Base-by-base conservation (phyloP, 306 rosid species). In the Dalbergia oliveri region DNA sequence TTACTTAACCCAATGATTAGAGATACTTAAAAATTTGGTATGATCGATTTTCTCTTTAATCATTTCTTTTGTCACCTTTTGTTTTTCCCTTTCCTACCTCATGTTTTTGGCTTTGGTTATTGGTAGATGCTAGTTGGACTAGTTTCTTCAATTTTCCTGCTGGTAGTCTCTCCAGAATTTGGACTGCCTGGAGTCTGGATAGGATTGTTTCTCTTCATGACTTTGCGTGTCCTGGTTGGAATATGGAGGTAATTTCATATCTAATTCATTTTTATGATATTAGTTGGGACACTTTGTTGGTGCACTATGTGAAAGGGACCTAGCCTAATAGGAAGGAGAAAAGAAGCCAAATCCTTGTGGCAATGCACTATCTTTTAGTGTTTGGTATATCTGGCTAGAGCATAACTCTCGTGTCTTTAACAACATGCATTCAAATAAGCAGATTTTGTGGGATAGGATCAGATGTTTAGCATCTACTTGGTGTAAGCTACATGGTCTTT, bases 141-240 rank as follows among this genome's bases (percentile, higher is more conserved):
- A 69, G 75, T 87, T 84, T 91, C 98, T 19, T 93, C 98, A 51
- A 13, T 81, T 14, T 90, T 87, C 82, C 82, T 93, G 76, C 84
- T 93, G 63, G 87, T 89, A 77, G 93, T 88, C 80, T 86, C 91
- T 84, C 94, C 98, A 16, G 66, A 34, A 69, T 69, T 87, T 69
- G 99, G 99, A 78, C 98, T 95, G 73, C 83, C 94, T 78, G 99
- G 97, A 82, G 90, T 95, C 81, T 93, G 94, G 98, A 39, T 88
- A 8, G 99, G 99, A 84, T 76, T 95, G 84, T 95, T 90, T 84
- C 88, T 95, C 78, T 95, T 95, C 89, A 95, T 95, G 99, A 74
- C 84, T 57, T 72, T 93, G 84, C 98, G 94, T 79, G 94, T 93
- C 8, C 71, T 88, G 78, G 96, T 91, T 10, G 99, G 98, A 81